These are phyloP conservation scores for Rhodotorula glutinis DNA, from an alignment of 1,284 basidiomycete species.

Conservation along the genomic window DNA sequence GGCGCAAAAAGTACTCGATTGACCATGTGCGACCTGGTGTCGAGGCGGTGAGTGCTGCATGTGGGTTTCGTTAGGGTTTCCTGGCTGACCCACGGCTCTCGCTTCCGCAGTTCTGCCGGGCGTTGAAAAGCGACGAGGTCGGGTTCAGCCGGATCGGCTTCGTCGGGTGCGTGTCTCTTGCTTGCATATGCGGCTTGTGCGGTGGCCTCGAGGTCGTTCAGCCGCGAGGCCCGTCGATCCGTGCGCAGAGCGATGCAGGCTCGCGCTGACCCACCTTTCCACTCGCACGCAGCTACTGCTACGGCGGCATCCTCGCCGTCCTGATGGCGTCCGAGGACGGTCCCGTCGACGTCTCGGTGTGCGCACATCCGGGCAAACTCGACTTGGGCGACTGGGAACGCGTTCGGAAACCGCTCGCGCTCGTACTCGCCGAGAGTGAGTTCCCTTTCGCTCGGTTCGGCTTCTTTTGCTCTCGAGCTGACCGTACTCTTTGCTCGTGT, in stretches of 20 bases:
- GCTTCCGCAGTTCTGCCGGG: conserved; percentile 9
- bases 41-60: not conserved
- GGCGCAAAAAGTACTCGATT: not conserved
- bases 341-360: conserved; percentile 6
- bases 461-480: not conserved
- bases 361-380: conserved; percentile 10
- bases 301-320: not conserved
- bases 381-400: not conserved
- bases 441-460: too few species aligned
- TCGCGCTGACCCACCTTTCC: not conserved
- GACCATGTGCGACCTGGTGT: not conserved
- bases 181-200: not conserved
- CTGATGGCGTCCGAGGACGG: not conserved
- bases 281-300: conserved; percentile 2
- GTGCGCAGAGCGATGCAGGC: too few species aligned
- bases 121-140: conserved; percentile 1
- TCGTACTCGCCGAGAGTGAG: conserved; percentile 11
- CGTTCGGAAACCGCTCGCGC: not conserved
- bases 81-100: not conserved
- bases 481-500: not conserved
- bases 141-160: conserved; percentile 6
- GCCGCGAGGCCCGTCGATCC: too few species aligned
- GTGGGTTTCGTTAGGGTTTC: not conserved
- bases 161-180: conserved; percentile 7
- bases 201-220: too few species aligned